phyloP scores from a whole-genome alignment of 2,329 filamentous ascomycete species.

The Cladosporium sp. region DNA sequence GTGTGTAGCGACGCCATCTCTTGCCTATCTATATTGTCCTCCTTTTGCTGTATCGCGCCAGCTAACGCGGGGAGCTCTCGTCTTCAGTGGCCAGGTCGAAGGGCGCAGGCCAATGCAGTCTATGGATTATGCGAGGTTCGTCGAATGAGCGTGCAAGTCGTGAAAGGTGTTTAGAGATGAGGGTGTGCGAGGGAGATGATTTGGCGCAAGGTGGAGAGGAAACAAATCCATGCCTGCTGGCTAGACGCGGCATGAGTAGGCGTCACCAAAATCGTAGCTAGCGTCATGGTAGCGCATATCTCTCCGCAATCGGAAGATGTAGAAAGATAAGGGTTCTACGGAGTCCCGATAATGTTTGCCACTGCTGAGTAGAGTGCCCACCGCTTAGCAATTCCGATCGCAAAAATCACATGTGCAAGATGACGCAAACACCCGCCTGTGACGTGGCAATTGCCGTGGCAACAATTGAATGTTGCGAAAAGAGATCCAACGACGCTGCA shows the following conservation, averaged over 20 bases:
- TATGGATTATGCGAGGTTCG: neutral
- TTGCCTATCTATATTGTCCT: conserved; percentile 9
- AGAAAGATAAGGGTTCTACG: neutral
- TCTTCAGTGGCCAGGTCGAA: neutral
- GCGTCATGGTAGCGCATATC: conserved; percentile 1
- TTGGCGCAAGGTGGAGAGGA: neutral
- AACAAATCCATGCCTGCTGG: neutral
- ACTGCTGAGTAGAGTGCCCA: neutral
- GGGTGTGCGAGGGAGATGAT: neutral
- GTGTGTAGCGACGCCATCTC: conserved; percentile 24
- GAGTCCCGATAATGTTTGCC: neutral
- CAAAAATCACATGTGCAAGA: no score
- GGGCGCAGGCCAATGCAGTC: neutral
- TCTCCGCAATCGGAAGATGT: conserved; percentile 8
- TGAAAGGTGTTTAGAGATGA: neutral
- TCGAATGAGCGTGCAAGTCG: no score
- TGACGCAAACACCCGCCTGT: no score
- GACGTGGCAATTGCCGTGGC: no score
- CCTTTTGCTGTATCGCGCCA: conserved; percentile 15
- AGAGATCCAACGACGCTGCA: no score
- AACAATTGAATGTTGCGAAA: no score
- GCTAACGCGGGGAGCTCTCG: conserved; percentile 15
- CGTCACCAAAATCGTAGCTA: neutral
- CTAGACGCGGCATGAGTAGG: neutral
- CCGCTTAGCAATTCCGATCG: neutral